A percentile compares a stretch with the other conserved stretches of the same genome.
These are phyloP conservation scores for Aphanomyces cochlioides DNA, from an alignment of 352 stramenopile genomes.

Conservation along the genomic window DNA sequence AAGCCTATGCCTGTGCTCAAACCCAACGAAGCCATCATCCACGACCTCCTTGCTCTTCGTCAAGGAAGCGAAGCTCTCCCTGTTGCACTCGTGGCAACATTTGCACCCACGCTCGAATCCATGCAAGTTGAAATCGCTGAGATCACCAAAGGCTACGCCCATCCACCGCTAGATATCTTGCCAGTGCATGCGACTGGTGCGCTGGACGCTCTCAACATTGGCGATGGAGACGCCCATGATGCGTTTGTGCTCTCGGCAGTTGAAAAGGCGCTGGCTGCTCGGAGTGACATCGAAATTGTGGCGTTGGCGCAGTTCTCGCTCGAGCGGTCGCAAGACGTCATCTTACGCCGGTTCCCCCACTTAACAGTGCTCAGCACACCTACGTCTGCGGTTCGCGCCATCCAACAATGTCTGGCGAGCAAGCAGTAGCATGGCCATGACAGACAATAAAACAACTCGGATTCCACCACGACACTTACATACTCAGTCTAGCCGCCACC, in stretches of 20 bases:
- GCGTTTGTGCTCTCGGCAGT: background rate
- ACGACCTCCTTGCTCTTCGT: constrained; percentile 4
- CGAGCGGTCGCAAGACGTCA: background rate
- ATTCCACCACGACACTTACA: too few species aligned
- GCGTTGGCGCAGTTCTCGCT: constrained; percentile 18
- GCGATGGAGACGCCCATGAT: background rate
- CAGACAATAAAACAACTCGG: background rate
- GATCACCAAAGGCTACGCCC: background rate
- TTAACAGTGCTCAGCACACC: background rate
- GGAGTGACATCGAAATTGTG: background rate
- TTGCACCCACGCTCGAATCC: constrained; percentile 9
- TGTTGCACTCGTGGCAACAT: constrained; percentile 14
- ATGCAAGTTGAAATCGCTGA: constrained; percentile 17
- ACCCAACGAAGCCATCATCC: constrained; percentile 22
- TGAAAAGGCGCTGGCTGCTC: background rate
- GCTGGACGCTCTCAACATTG: constrained; percentile 5
- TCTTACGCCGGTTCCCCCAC: background rate
- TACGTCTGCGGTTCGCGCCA: background rate
- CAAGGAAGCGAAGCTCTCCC: background rate
- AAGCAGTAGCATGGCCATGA: background rate
- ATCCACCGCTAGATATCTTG: background rate
- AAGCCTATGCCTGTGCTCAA: constrained; percentile 19
- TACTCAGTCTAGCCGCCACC: too few species aligned
- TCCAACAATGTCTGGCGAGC: background rate
- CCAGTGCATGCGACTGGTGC: constrained; percentile 8